A percentile compares a stretch with the other conserved stretches of the same genome.
Evolutionary conservation across 768 basidiomycete species (phyloP).

Genomic region (Amylocystis lapponica): DNA sequence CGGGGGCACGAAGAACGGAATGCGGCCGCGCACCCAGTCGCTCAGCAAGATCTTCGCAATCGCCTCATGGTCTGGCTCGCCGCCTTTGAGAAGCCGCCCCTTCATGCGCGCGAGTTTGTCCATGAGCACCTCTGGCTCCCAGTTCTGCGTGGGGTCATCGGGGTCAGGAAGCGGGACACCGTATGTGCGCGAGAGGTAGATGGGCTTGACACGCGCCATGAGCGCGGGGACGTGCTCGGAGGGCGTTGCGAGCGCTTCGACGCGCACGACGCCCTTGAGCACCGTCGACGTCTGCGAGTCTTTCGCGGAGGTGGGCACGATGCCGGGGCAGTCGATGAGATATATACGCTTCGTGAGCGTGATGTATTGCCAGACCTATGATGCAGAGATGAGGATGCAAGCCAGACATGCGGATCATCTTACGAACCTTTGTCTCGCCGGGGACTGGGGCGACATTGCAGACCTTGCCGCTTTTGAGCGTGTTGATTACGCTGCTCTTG

Average conservation of each 20-base stretch:
- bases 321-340: slow-evolving; percentile 98
- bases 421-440: slow-evolving; percentile 83
- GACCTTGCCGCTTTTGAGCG: slow-evolving; percentile 95
- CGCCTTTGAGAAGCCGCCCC: slow-evolving; percentile 87
- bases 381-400: not conserved
- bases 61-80: slow-evolving; percentile 88
- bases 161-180: slow-evolving; percentile 59
- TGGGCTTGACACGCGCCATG: slow-evolving; percentile 85
- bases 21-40: slow-evolving; percentile 96
- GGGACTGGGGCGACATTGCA: slow-evolving; percentile 96
- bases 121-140: slow-evolving; percentile 76
- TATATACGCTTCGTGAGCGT: slow-evolving; percentile 94
- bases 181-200: slow-evolving; percentile 87
- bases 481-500: slow-evolving; percentile 97
- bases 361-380: slow-evolving; percentile 96
- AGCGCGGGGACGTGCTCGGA: slow-evolving; percentile 88
- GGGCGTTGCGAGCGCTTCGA: slow-evolving; percentile 89
- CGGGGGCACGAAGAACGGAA: slow-evolving; percentile 93
- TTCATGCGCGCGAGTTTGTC: slow-evolving; percentile 84
- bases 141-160: slow-evolving; percentile 44
- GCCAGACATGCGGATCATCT: not conserved
- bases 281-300: slow-evolving; percentile 90
- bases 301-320: slow-evolving; percentile 89
- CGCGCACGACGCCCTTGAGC: slow-evolving; percentile 93
- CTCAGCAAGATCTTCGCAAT: slow-evolving; percentile 93